A percentile compares a stretch with the other conserved stretches of the same genome.
Conservation (phyloP, 805 yeast genomes). For the Candida vartiovaarae region DNA sequence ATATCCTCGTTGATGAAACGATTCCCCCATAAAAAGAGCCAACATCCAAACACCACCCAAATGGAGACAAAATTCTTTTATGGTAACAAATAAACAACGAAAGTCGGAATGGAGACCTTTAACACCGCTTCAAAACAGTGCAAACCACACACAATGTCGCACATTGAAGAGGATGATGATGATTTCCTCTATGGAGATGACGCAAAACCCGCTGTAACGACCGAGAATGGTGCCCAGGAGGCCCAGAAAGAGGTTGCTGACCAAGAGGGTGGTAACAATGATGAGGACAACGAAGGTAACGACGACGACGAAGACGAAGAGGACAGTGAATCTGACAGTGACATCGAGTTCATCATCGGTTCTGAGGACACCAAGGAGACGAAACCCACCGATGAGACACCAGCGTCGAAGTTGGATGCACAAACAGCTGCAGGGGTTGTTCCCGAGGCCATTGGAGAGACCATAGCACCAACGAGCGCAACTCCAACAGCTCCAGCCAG, state of each 20-base stretch:
- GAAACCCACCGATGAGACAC: conserved; percentile 12
- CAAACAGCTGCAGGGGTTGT: conserved; percentile 16
- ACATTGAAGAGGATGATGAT: conserved; percentile 53
- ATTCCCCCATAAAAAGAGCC: too few species aligned
- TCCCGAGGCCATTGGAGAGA: conserved; percentile 28
- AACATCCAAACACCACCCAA: too few species aligned
- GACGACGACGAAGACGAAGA: conserved; percentile 39
- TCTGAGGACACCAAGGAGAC: conserved; percentile 22
- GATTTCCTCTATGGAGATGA: conserved; percentile 38
- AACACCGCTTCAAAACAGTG: too few species aligned
- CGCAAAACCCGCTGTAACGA: conserved; percentile 4
- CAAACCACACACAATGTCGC: conserved; percentile 10
- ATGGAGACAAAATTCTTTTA: too few species aligned
- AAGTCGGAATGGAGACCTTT: too few species aligned
- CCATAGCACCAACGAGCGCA: conserved; percentile 21
- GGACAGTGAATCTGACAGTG: conserved; percentile 52
- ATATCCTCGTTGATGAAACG: too few species aligned
- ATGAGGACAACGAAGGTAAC: conserved; percentile 21
- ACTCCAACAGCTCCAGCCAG: conserved; percentile 24
- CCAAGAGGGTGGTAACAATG: conserved; percentile 15
- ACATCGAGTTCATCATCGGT: conserved; percentile 79
- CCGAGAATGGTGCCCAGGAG: neutral
- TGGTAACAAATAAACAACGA: too few species aligned
- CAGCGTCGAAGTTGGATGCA: conserved; percentile 24
- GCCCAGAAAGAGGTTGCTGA: neutral